Evolutionary conservation across 1,284 basidiomycete species (phyloP), one percentile per base, ranked within the genome.

Genomic region (Rhodofomes roseus): DNA sequence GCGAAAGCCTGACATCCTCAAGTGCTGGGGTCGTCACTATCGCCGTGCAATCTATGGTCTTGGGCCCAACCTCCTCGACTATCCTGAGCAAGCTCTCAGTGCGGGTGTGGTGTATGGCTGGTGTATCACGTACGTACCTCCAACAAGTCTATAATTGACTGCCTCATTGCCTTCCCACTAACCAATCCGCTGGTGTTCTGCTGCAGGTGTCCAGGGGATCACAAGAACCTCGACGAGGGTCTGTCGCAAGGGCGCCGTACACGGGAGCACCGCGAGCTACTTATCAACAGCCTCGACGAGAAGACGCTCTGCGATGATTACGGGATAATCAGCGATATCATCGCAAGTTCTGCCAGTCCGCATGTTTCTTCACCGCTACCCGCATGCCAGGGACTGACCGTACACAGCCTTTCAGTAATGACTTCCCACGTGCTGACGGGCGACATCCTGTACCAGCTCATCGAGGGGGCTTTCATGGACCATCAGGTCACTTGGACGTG

Each of bases 401-500:
- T 34, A 4, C 11, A 11, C 16, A 60, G 58, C 59, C 58, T 18
- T 60, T 57, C 55, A 60, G 55, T 0, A 43, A 52, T 5, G 37
- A 53, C 46, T 61, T 62, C 34, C 59, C 58, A 4, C 53, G 59
- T 14, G 62, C 61, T 0, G 55, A 60, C 59, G 9, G 56, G 56
- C 8, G 59, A 63, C 43, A 16, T 63, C 11, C 55, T 63, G 18
- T 57, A 63, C 41, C 60, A 23, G 51, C 58, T 55, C 56, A 60
- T 64, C 34, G 58, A 62, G 34, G 31, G 31, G 5, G 51, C 54
- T 1, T 63, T 64, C 55, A 70, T 70, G 41, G 71, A 71, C 58
- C 71, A 68, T 50, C 56, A 72, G 1, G 68, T 72, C 0, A 61
- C 57, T 0, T 73, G 72, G 72, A 58, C 68, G 0, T 53, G 34